These are phyloP conservation scores for Saccharum officinarum DNA, from an alignment of 176 grass and related monocot genomes.

Conservation along the genomic window DNA sequence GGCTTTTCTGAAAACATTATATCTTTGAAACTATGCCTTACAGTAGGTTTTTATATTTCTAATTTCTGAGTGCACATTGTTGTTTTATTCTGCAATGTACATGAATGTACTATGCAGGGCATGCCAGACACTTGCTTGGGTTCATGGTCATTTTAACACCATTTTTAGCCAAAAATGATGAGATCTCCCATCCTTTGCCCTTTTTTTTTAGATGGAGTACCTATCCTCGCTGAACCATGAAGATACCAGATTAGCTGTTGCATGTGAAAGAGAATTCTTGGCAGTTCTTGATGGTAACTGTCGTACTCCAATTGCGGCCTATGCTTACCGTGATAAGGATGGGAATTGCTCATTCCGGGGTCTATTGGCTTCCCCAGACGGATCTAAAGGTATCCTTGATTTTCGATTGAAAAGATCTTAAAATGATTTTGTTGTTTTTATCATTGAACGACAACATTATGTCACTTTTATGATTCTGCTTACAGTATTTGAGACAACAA, in stretches of 20 bases:
- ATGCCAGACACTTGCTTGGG: neutral
- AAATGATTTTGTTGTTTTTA: neutral
- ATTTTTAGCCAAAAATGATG: neutral
- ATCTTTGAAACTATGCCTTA: neutral
- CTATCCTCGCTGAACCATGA: constrained; percentile 87
- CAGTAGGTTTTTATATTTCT: neutral
- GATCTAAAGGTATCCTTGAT: constrained; percentile 59
- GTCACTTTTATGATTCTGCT: neutral
- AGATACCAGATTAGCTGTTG: constrained; percentile 94
- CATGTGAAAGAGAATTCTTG: constrained; percentile 92
- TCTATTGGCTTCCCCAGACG: constrained; percentile 89
- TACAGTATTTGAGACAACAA: constrained; percentile 86
- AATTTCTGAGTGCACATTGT: neutral
- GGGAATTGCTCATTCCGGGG: constrained; percentile 86
- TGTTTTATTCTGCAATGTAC: neutral
- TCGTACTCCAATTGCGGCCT: constrained; percentile 88
- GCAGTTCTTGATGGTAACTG: constrained; percentile 92
- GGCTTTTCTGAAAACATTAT: neutral
- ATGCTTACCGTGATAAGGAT: constrained; percentile 66
- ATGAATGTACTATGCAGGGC: neutral
- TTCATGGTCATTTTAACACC: neutral
- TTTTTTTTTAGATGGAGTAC: constrained; percentile 63
- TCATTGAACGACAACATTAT: neutral
- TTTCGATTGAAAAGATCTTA: neutral
- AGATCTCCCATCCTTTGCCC: neutral